Evolutionary conservation across 352 stramenopile genomes (phyloP).

Genomic region (Globisporangium cystogenes): DNA sequence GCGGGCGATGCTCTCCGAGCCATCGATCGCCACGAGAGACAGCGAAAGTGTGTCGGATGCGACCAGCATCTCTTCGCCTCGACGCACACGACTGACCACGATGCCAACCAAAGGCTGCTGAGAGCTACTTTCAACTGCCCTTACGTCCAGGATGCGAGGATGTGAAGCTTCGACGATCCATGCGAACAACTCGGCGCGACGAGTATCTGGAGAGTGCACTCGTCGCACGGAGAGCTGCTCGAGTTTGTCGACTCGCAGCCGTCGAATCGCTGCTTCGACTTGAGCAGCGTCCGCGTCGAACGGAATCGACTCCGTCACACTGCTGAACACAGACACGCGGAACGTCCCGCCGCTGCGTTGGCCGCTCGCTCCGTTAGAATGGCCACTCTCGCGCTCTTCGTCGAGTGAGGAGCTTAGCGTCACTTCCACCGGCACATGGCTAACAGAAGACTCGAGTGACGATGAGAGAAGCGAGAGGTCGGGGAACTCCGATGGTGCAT

Average conservation of each 20-base stretch:
- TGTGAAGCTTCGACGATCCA: slow-evolving; percentile 13
- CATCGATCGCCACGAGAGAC: slow-evolving; percentile 1
- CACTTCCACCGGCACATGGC: background rate
- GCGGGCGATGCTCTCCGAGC: background rate
- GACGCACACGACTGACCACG: slow-evolving; percentile 2
- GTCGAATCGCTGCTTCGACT: slow-evolving; percentile 8
- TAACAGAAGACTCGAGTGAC: slow-evolving; percentile 2
- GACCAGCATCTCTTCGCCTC: slow-evolving; percentile 3
- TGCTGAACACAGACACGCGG: slow-evolving; percentile 7
- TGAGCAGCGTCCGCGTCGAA: slow-evolving; percentile 3
- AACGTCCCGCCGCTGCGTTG: background rate
- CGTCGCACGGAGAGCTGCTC: slow-evolving; percentile 2
- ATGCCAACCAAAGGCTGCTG: background rate
- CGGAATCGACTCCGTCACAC: slow-evolving; percentile 1
- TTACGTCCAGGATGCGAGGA: slow-evolving; percentile 2
- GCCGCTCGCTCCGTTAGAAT: background rate
- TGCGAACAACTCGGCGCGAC: background rate
- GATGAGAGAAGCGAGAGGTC: slow-evolving; percentile 6
- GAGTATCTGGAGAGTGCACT: background rate
- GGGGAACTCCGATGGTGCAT: slow-evolving; percentile 1
- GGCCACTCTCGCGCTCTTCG: background rate
- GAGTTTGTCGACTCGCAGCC: slow-evolving; percentile 3
- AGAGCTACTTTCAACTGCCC: background rate
- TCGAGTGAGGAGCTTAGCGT: background rate
- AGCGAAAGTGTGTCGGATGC: slow-evolving; percentile 5